Evolutionary conservation across 805 yeast genomes (phyloP), one percentile per base, ranked within the genome.

Genomic region (Tetrapisispora taiwanensis): DNA sequence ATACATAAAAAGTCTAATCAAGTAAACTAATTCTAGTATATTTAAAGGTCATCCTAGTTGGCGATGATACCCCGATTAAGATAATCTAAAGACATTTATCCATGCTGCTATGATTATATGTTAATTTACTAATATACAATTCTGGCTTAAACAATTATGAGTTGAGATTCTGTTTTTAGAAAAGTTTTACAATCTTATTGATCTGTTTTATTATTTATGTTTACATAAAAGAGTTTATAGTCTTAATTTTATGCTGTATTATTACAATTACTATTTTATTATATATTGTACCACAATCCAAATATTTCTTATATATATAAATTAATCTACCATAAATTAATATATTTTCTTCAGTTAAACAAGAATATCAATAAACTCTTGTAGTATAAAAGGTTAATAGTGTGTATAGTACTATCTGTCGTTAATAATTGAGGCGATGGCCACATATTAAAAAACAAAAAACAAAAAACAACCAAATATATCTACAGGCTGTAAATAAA

Each of bases 241-340:
- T 37, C 40, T 37, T 13, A 37, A 37, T 26, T 28, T 37, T 28
- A 37, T 37, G 40, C 40, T 37, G 40, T 28, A 37, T 37, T 28
- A 37, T 37, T 37, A 28, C 17, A 24, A 13, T 2, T 8, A 9
- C 4, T 17, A 17, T 34, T 6, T 20, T 20, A 33, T 33, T 18
- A 28, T 28, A 14, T 14, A 7, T 8, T 26, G 10, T 26, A 26
- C 10, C 28, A 7, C 28, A 26, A 26, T 10, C 10, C 7, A 26
- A 26, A 7, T 26, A 26, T 26, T 8, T n/a, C n/a, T n/a, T n/a
- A n/a, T n/a, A n/a, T n/a, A n/a, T n/a, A n/a, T n/a, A n/a, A n/a
- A n/a, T n/a, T n/a, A n/a, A n/a, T n/a, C n/a, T n/a, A n/a, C n/a
- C n/a, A n/a, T n/a, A n/a, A n/a, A n/a, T n/a, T n/a, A n/a, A n/a